Conservation (phyloP, 257 asterid genomes). For the Solanum bulbocastanum region DNA sequence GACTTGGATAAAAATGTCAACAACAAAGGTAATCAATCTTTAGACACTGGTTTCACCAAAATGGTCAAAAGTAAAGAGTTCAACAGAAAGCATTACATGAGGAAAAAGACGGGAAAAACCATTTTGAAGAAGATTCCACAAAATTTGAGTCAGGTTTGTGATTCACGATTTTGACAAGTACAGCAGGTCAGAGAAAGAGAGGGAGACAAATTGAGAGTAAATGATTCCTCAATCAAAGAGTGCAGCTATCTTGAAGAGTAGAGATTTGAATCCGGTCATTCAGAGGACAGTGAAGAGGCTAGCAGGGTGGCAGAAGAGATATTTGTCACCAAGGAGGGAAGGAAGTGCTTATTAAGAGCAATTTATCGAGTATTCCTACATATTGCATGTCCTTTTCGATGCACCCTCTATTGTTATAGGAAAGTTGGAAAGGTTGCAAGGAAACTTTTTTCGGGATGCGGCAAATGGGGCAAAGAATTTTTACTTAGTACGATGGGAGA, state of each 20-base stretch:
- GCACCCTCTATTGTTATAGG: neutral
- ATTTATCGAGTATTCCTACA: neutral
- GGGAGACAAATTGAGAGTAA: neutral
- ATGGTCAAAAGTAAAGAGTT: neutral
- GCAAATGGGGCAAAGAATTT: neutral
- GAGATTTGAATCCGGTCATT: neutral
- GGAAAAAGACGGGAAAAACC: neutral
- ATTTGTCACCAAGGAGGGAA: neutral
- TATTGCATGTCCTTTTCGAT: neutral
- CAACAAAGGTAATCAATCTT: neutral
- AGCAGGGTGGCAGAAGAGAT: neutral
- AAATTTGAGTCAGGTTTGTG: neutral
- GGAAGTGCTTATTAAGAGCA: neutral
- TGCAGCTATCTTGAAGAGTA: neutral
- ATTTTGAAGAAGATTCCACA: neutral
- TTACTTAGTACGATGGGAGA: neutral
- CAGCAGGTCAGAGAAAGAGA: neutral
- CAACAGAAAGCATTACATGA: neutral
- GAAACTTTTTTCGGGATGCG: neutral
- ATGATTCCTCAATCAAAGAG: neutral
- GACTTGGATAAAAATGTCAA: neutral
- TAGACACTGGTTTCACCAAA: neutral
- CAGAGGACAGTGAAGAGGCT: neutral
- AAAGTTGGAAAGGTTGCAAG: neutral
- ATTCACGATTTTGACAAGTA: neutral